Evolutionary conservation across 2,329 filamentous ascomycete genomes (phyloP).

Genomic region (Exophiala aquamarina): DNA sequence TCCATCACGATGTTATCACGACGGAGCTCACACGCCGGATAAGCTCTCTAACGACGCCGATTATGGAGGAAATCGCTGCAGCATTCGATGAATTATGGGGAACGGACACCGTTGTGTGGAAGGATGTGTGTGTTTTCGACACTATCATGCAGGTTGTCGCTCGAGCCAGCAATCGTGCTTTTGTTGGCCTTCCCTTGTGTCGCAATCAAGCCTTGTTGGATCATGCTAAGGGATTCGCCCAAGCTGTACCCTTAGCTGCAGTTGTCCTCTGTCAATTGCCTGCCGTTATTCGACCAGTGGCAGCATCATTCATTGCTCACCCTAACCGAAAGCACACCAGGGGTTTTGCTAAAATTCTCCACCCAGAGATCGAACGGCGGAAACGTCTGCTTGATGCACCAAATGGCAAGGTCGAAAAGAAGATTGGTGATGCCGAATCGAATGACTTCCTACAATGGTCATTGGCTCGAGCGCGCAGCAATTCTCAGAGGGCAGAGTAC

Average conservation of each 20-base stretch:
- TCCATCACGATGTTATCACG: conserved; percentile 44
- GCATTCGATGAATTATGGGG: conserved; percentile 39
- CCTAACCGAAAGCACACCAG: conserved; percentile 51
- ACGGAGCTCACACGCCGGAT: conserved; percentile 42
- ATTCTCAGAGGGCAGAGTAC: conserved; percentile 46
- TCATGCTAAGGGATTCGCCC: conserved; percentile 52
- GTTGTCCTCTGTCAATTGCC: conserved; percentile 51
- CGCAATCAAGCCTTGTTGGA: conserved; percentile 41
- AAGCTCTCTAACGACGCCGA: conserved; percentile 36
- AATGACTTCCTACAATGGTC: conserved; percentile 61
- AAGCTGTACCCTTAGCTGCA: conserved; percentile 48
- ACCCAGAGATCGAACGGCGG: conserved; percentile 53
- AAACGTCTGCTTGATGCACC: conserved; percentile 48
- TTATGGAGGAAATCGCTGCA: conserved; percentile 38
- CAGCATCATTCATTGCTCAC: conserved; percentile 48
- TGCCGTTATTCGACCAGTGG: conserved; percentile 48
- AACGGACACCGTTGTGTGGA: conserved; percentile 37
- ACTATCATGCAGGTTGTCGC: conserved; percentile 41
- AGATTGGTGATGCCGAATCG: conserved; percentile 39
- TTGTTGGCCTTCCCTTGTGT: conserved; percentile 47
- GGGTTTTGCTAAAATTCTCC: conserved; percentile 41
- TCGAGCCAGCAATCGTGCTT: conserved; percentile 43
- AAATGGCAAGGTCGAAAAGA: conserved; percentile 43
- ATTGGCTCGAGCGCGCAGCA: conserved; percentile 51
- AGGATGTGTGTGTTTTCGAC: conserved; percentile 36